These are phyloP conservation scores for Schrenkiella parvula DNA, from an alignment of 345 rosid genomes.

Conservation along the genomic window DNA sequence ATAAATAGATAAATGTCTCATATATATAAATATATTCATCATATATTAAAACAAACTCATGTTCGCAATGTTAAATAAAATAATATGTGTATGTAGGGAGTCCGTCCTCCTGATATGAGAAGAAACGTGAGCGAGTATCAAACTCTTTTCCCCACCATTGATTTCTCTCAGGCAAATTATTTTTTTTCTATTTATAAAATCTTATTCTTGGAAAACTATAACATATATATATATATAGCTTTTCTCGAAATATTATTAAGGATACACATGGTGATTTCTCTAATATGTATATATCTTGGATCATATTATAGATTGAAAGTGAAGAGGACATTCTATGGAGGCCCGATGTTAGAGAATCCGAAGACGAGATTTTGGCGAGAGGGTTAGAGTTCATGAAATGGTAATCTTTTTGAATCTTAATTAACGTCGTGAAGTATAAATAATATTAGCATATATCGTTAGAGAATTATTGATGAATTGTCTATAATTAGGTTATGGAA, in stretches of 20 bases:
- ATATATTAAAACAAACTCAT: not conserved
- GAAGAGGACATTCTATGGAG: conserved; percentile 36
- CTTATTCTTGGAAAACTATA: not conserved
- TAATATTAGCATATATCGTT: not conserved
- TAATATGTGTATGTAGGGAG: conserved; percentile 43
- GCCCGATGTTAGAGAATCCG: conserved; percentile 34
- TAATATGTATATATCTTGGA: not conserved
- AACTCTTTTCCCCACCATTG: conserved; percentile 57
- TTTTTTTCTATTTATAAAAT: not conserved
- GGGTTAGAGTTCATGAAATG: conserved; percentile 39
- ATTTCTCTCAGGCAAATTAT: conserved; percentile 60
- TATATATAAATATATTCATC: not conserved
- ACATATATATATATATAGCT: not conserved
- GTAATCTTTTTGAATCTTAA: conserved; percentile 6
- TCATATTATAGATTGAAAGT: conserved; percentile 31
- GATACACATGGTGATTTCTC: not conserved
- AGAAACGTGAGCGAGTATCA: conserved; percentile 50
- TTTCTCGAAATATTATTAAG: not conserved
- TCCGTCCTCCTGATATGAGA: conserved; percentile 75
- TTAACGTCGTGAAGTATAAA: not conserved
- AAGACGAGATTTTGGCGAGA: conserved; percentile 32
- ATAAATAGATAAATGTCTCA: not conserved
- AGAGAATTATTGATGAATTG: not conserved
- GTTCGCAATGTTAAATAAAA: not conserved
- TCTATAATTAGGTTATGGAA: conserved; percentile 32